Percentiles rank a stretch among this genome's conserved stretches.
These are phyloP conservation scores for Stevia rebaudiana DNA, from an alignment of 140 eudicot species.

Conservation along the genomic window DNA sequence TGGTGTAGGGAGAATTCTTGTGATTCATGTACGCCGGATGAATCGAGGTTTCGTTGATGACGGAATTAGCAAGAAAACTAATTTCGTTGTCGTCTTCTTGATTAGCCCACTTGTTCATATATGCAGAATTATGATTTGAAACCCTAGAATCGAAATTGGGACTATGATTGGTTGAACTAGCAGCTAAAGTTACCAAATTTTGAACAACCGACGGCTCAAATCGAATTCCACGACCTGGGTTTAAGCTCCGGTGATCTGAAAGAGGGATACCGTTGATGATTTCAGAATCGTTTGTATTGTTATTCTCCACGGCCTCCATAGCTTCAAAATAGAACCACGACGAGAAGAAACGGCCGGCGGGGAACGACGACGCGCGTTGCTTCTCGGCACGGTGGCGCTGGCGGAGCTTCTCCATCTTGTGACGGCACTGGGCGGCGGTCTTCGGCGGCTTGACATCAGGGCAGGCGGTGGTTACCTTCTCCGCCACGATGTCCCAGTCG, in stretches of 20 bases:
- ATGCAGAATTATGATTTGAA: conserved; percentile 15
- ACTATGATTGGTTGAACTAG: conserved; percentile 13
- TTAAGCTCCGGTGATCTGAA: conserved; percentile 15
- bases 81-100: conserved; percentile 23
- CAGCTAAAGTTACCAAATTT: conserved; percentile 32
- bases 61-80: conserved; percentile 17
- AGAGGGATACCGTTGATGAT: conserved; percentile 8
- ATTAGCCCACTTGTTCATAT: conserved; percentile 24
- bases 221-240: conserved; percentile 39
- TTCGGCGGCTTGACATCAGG: conserved; percentile 39
- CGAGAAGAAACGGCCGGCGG: conserved; percentile 44
- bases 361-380: conserved; percentile 50
- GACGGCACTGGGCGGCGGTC: conserved; percentile 92
- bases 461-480: conserved; percentile 34
- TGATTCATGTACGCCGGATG: neutral
- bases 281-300: neutral
- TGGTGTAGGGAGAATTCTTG: neutral
- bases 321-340: conserved; percentile 74
- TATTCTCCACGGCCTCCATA: conserved; percentile 80
- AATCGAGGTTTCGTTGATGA: neutral
- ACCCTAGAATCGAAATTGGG: conserved; percentile 30
- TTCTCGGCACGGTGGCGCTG: conserved; percentile 79
- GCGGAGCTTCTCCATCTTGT: conserved; percentile 97
- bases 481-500: conserved; percentile 66
- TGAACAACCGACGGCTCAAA: conserved; percentile 32